Evolutionary conservation across 768 basidiomycete species (phyloP).

Genomic region (Rhodotorula graminis): DNA sequence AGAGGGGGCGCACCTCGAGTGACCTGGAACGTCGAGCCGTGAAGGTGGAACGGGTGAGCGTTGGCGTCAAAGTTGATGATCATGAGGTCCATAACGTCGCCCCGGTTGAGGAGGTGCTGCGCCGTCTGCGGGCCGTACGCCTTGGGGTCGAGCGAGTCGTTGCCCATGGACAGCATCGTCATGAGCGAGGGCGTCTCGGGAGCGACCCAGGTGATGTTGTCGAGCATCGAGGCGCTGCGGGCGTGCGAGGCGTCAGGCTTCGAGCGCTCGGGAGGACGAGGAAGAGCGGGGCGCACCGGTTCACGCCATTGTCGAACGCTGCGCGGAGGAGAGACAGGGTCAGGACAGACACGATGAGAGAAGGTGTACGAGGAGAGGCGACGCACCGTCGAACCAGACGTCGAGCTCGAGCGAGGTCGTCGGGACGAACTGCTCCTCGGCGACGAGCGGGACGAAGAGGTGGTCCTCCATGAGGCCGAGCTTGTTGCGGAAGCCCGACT

Average conservation of each 20-base stretch:
- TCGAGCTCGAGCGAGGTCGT: constrained; percentile 62
- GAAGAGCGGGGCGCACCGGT: constrained; percentile 62
- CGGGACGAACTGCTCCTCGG: constrained; percentile 53
- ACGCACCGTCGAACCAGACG: constrained; percentile 59
- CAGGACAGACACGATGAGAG: constrained; percentile 12
- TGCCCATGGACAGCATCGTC: constrained; percentile 69
- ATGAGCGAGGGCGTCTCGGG: constrained; percentile 60
- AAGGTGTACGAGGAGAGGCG: constrained; percentile 11
- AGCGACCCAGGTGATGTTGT: constrained; percentile 53
- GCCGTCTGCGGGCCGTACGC: constrained; percentile 77
- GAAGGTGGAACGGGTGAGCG: constrained; percentile 74
- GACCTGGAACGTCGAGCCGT: constrained; percentile 68
- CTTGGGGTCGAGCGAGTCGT: constrained; percentile 52
- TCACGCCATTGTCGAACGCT: constrained; percentile 65
- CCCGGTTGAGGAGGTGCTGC: constrained; percentile 62
- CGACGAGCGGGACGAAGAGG: constrained; percentile 55
- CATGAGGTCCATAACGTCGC: constrained; percentile 71
- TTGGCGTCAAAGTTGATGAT: constrained; percentile 53
- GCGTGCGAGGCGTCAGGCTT: background rate
- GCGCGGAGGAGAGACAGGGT: constrained; percentile 6
- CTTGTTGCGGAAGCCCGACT: constrained; percentile 41
- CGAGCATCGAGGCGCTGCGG: background rate
- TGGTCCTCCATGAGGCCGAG: constrained; percentile 64
- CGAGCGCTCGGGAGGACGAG: constrained; percentile 39
- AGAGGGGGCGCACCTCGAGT: constrained; percentile 56